Evolutionary conservation across 768 basidiomycete genomes (phyloP), one percentile per base, ranked within the genome.

Genomic region (Amanita molliuscula): DNA sequence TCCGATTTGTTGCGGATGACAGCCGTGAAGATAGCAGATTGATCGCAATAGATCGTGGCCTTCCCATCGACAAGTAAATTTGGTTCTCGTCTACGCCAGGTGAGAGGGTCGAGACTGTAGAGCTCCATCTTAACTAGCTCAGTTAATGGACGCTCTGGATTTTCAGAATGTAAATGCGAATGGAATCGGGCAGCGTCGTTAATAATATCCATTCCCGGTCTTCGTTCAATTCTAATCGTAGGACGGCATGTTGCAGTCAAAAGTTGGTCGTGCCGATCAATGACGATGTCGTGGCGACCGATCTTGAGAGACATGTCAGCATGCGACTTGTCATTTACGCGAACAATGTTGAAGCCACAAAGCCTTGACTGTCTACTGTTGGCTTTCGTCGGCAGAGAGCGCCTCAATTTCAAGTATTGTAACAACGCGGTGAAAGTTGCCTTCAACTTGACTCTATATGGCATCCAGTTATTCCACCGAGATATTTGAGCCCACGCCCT

Each of bases 181-280:
- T 79, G 72, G 61, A 81, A 82, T 29, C 71, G 73, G 6, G 80
- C 78, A 5, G 79, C 79, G 42, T 76, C 76, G 50, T 77, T 72
- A 21, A 81, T 63, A 28, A 78, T 64, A 52, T 76, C 69, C 20
- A 64, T 43, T 10, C 58, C 59, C 28, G 55, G 51, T 54, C 61
- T 53, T 20, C 62, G 63, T 34, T 65, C 62, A 48, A 76, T 65
- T 52, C 65, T 66, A 25, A 76, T 56, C 26, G 64, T 60, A 18
- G 64, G 67, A 21, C 63, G 65, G 38, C 65, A 62, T 50, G 63
- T 64, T 20, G 67, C 54, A 26, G 67, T 59, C 34, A 72, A 57
- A 41, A 72, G 62, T 3, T 71, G 65, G 44, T 76, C 71, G 50
- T 73, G 71, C 26, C 72, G 67, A 55, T 76, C 68, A 15, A 79